Base-by-base conservation (phyloP, 2,329 filamentous ascomycete genomes). In the Botryosphaeria agaves region DNA sequence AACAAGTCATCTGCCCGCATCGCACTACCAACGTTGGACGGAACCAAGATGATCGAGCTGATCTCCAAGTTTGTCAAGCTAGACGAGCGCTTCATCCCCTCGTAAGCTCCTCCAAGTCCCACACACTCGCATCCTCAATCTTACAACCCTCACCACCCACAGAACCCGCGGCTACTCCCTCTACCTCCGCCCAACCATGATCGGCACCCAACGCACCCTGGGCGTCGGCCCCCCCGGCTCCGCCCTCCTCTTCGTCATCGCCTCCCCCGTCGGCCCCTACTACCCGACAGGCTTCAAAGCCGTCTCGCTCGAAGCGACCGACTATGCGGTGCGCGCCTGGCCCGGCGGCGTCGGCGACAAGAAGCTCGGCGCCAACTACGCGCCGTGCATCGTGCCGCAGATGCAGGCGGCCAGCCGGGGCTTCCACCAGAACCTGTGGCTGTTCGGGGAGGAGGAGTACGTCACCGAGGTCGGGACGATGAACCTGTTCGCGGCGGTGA, bases 221-320 rank as follows among this genome's bases (percentile, higher is more conserved):
- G 89, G 89, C 36, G 83, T 98, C 37, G 79, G 81, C 20, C 74
- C 84, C n/a, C 89, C 89, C 3, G 82, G 83, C 24, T 91, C 80
- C 8, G 89, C 89, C 7, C 66, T 98, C 37, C 71, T 98, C 39
- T 98, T 80, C 56, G 76, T 94, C 39, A 98, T 98, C 56, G 87
- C 89, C 26, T 92, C 81, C 15, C 89, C 89, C 35, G 89, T 98
- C 9, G 89, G 89, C 1, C 89, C 89, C 2, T 98, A 98, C 66
- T 98, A 94, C 59, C 87, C 85, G 2, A 94, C 87, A 2, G 89
- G 89, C 36, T 95, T 98, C 74, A 95, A 95, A 64, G 89, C 89
- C 36, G 72, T 98, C 30, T 85, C 81, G 1, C 69, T 98, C 32
- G 89, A 95, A 62, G 89, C 89, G 16, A 95, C 89, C 31, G 80